Evolutionary conservation across 169 alveolate species (phyloP).

Genomic region (Plasmodium coatneyi): DNA sequence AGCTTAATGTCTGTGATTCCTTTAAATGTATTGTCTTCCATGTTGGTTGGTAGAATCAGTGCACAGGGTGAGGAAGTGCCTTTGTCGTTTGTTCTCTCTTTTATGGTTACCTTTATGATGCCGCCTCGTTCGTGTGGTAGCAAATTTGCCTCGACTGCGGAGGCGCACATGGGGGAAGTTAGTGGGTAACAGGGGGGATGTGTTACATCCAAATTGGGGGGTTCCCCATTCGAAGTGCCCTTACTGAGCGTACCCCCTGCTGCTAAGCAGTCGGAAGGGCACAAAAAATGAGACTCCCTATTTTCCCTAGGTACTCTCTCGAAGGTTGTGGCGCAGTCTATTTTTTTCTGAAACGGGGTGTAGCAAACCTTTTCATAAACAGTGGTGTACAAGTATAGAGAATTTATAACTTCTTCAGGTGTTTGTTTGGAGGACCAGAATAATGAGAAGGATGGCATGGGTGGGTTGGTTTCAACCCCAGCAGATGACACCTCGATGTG

Average conservation of each 20-base stretch:
- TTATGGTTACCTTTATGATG: constrained; percentile 22
- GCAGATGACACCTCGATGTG: constrained; percentile 54
- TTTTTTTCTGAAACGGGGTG: constrained; percentile 29
- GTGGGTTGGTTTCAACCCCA: neutral
- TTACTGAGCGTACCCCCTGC: neutral
- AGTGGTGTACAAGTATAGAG: constrained; percentile 57
- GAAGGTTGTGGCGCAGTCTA: constrained; percentile 40
- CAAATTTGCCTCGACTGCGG: constrained; percentile 39
- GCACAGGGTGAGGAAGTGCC: constrained; percentile 56
- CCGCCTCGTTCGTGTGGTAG: constrained; percentile 33
- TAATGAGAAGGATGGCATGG: constrained; percentile 48
- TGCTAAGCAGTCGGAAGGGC: constrained; percentile 30
- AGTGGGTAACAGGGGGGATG: constrained; percentile 6
- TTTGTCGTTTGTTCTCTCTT: constrained; percentile 1
- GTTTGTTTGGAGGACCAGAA: constrained; percentile 39
- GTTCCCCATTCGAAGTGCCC: neutral
- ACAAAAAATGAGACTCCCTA: constrained; percentile 44
- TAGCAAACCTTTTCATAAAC: constrained; percentile 60
- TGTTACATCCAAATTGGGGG: neutral
- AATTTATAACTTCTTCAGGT: constrained; percentile 61
- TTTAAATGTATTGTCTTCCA: constrained; percentile 23
- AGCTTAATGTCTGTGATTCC: constrained; percentile 73
- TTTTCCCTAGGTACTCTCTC: constrained; percentile 32
- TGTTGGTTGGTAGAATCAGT: constrained; percentile 25
- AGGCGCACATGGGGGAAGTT: constrained; percentile 39